Conservation (phyloP, 768 basidiomycete species). For the Suillus variegatus region DNA sequence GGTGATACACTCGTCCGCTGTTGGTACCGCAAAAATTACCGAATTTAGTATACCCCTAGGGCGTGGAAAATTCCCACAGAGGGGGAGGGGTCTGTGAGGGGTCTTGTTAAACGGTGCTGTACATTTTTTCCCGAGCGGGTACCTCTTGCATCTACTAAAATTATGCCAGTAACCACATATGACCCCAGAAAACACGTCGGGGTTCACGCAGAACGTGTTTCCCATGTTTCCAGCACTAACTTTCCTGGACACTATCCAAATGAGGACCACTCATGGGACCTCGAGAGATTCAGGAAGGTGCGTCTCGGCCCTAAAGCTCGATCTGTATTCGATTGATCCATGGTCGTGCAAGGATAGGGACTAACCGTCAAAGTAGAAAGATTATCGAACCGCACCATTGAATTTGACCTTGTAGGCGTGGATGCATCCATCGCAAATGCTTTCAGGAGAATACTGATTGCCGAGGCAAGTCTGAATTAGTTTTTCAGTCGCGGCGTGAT, state of each 20-base stretch:
- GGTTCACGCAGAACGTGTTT: slow-evolving; percentile 67
- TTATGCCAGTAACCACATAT: slow-evolving; percentile 14
- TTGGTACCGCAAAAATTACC: too few species aligned
- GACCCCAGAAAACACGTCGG: slow-evolving; percentile 62
- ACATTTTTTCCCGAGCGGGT: background rate
- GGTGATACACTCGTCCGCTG: too few species aligned
- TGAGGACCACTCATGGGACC: slow-evolving; percentile 85
- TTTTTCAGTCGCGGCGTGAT: background rate
- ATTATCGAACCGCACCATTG: slow-evolving; percentile 80
- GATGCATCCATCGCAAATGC: slow-evolving; percentile 98
- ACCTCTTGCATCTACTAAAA: background rate
- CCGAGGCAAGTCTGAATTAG: slow-evolving; percentile 64
- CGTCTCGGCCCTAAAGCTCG: slow-evolving; percentile 23
- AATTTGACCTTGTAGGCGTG: slow-evolving; percentile 94
- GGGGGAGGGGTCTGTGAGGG: too few species aligned
- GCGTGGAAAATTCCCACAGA: too few species aligned
- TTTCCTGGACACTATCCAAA: slow-evolving; percentile 88
- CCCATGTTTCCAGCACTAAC: slow-evolving; percentile 84
- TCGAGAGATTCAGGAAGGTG: slow-evolving; percentile 76
- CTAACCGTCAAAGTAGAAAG: slow-evolving; percentile 74
- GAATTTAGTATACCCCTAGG: too few species aligned
- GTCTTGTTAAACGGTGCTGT: background rate
- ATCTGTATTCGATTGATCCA: slow-evolving; percentile 7
- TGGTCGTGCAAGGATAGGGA: slow-evolving; percentile 50
- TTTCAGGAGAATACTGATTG: slow-evolving; percentile 86